Evolutionary conservation across 2,329 filamentous ascomycete genomes (phyloP).

Genomic region (Fusarium camptoceras): DNA sequence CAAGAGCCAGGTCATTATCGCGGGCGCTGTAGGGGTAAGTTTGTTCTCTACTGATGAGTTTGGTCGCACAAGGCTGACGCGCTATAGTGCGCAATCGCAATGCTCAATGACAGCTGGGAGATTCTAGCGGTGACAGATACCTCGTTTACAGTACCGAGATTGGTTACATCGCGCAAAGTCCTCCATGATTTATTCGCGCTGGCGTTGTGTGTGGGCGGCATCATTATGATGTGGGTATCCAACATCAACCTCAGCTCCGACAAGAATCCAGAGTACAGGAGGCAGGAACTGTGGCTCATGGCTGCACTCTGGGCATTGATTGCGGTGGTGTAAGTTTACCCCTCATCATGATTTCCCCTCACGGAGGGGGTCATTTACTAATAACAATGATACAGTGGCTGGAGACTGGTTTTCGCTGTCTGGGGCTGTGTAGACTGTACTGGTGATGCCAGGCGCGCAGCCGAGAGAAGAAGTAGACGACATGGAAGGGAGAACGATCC

Average conservation of each 20-base stretch:
- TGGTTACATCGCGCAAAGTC: slow-evolving; percentile 46
- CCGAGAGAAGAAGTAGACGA: slow-evolving; percentile 31
- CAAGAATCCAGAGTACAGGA: slow-evolving; percentile 15
- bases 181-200: slow-evolving; percentile 52
- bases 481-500: slow-evolving; percentile 31
- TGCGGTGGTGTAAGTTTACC: slow-evolving; percentile 44
- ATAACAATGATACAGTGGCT: slow-evolving; percentile 33
- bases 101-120: slow-evolving; percentile 56
- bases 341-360: neutral
- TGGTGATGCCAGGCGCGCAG: slow-evolving; percentile 39
- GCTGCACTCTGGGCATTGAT: slow-evolving; percentile 40
- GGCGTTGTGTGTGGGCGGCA: slow-evolving; percentile 50
- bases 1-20: slow-evolving; percentile 46
- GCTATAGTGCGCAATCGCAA: slow-evolving; percentile 47
- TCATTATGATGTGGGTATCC: slow-evolving; percentile 51
- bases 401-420: slow-evolving; percentile 47
- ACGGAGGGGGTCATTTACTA: neutral
- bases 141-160: slow-evolving; percentile 42
- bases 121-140: slow-evolving; percentile 48
- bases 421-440: slow-evolving; percentile 48
- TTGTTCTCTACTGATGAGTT: neutral
- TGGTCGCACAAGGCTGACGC: slow-evolving; percentile 16
- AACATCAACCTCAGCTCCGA: slow-evolving; percentile 39
- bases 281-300: slow-evolving; percentile 39
- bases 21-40: slow-evolving; percentile 51